Conservation (phyloP, 139 green algal genomes). For the Dunaliella primolecta region DNA sequence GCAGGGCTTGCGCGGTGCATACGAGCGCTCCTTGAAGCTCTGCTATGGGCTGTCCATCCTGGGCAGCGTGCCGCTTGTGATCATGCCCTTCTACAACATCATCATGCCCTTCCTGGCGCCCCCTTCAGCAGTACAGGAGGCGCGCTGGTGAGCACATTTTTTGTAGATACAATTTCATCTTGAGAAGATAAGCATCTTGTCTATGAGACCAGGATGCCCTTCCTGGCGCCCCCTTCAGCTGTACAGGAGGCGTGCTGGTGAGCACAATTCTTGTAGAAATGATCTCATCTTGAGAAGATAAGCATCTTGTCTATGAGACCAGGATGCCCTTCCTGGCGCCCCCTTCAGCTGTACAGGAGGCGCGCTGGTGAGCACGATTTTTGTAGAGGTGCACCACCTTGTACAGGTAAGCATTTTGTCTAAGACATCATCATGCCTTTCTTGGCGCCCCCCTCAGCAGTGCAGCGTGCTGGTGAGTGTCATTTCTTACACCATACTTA, state of each 20-base stretch:
- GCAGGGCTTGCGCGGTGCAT: slow-evolving; percentile 47
- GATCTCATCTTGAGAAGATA: neutral
- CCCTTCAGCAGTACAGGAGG: slow-evolving; percentile 7
- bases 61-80: slow-evolving; percentile 66
- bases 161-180: neutral
- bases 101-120: slow-evolving; percentile 23
- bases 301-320: neutral
- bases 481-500: neutral
- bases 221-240: no score
- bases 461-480: neutral
- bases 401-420: no score
- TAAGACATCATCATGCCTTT: slow-evolving; percentile 46
- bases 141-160: neutral
- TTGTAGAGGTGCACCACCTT: no score
- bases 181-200: neutral
- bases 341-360: no score
- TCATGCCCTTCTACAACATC: slow-evolving; percentile 68
- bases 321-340: neutral
- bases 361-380: neutral
- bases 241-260: neutral
- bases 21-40: slow-evolving; percentile 72
- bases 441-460: neutral
- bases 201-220: neutral
- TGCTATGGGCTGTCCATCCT: slow-evolving; percentile 76
- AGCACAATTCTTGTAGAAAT: no score